These are phyloP conservation scores for Hylodesmum podocarpum DNA, from an alignment of 306 rosid genomes.

Conservation along the genomic window DNA sequence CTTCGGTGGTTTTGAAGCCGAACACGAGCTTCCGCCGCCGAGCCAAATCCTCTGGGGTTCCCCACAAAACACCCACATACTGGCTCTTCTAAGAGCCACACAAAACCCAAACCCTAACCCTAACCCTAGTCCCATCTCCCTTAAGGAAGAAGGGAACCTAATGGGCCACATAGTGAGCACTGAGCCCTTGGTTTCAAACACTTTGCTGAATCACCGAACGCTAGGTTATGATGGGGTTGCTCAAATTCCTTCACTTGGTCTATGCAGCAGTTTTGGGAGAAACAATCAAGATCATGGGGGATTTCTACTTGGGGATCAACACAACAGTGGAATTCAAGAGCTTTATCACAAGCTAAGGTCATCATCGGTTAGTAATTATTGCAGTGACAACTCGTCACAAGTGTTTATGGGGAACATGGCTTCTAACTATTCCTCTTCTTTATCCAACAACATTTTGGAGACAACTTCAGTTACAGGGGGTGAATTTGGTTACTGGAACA, in stretches of 20 bases:
- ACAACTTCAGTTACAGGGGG: constrained; percentile 53
- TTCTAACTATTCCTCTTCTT: constrained; percentile 45
- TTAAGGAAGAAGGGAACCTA: constrained; percentile 61
- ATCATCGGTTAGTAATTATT: constrained; percentile 45
- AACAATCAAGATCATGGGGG: constrained; percentile 41
- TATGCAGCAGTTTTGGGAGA: constrained; percentile 71
- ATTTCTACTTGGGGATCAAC: constrained; percentile 42
- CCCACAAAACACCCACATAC: constrained; percentile 70
- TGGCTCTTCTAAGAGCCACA: constrained; percentile 62
- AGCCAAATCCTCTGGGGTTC: constrained; percentile 88
- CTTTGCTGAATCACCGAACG: constrained; percentile 34
- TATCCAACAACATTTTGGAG: constrained; percentile 57
- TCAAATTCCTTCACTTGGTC: constrained; percentile 55
- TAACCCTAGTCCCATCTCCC: constrained; percentile 23
- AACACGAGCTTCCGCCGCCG: constrained; percentile 38
- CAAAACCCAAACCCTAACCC: constrained; percentile 72
- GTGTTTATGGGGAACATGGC: constrained; percentile 49
- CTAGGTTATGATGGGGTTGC: constrained; percentile 56
- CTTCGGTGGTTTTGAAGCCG: constrained; percentile 37
- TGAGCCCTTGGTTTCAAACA: constrained; percentile 40
- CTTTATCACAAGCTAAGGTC: constrained; percentile 77
- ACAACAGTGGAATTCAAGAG: constrained; percentile 66
- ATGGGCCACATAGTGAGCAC: constrained; percentile 49
- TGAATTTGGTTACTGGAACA: constrained; percentile 87
- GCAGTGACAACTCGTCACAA: constrained; percentile 41